Evolutionary conservation across 805 yeast species (phyloP), one percentile per base, ranked within the genome.

Genomic region (Wickerhamiella lipophila): DNA sequence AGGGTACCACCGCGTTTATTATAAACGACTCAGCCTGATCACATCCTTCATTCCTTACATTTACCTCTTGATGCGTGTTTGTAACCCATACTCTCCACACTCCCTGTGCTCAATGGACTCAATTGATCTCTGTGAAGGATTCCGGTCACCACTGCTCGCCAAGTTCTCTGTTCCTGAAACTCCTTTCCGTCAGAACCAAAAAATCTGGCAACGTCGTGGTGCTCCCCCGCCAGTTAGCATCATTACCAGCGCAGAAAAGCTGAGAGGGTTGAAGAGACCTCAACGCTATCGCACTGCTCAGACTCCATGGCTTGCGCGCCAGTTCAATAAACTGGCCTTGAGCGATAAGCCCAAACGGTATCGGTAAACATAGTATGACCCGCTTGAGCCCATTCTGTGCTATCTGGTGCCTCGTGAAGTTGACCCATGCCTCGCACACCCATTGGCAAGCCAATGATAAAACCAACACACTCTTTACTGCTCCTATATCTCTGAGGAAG

Each of bases 271-370:
- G 12, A 36, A 11, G 19, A 13, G 41, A 21, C 41, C 41, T 8
- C 26, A 22, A 12, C 23, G 41, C 5, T 36, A 36, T 21, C 41
- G 41, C 26, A 36, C 41, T 36, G 26, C 41, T 9, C 41, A 36
- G 26, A 36, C 41, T 19, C 41, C 41, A 36, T 36, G 41, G 41
- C 41, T 36, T 21, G 15, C 41, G 13, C 41, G 41, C 7, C 41
- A 36, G n/a, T 12, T 36, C 9, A 19, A 36, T 19, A 36, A 36
- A 22, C 12, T 36, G 26, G 7, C 7, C 41, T 16, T 36, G 15
- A 6, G 6, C 12, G 23, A 19, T 18, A 36, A 19, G 6, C 41
- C 41, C 12, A 19, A 12, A 15, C 15, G 41, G n/a, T 36, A 36
- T 26, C 41, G 41, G 21, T 22, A 36, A 11, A 19, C 11, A 15